phyloP scores from a whole-genome alignment of 2,329 filamentous ascomycete genomes.

The Epicoccum nigrum region DNA sequence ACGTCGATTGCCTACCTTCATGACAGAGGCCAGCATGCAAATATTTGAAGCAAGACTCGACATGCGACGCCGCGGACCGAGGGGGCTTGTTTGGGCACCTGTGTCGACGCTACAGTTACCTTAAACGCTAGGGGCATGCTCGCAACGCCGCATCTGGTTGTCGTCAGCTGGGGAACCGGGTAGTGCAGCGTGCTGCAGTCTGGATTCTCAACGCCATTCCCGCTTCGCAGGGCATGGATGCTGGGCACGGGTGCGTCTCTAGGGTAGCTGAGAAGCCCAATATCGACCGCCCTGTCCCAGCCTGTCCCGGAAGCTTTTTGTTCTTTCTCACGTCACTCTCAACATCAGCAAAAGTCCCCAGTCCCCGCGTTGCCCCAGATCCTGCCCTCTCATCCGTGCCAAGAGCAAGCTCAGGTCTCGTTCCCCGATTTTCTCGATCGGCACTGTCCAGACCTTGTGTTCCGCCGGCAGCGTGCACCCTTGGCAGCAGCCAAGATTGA shows the following conservation, averaged over 20 bases:
- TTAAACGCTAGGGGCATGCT: neutral
- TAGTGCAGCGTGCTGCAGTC: constrained; percentile 2
- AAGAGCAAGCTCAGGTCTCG: neutral
- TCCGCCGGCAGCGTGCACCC: constrained; percentile 21
- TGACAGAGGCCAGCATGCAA: constrained; percentile 7
- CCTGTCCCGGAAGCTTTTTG: neutral
- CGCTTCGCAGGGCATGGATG: constrained; percentile 10
- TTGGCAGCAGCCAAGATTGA: constrained; percentile 38
- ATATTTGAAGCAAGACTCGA: constrained; percentile 1
- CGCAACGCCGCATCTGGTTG: constrained; percentile 5
- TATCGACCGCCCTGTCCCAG: constrained; percentile 8
- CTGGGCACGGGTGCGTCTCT: constrained; percentile 14
- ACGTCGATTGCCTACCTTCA: neutral
- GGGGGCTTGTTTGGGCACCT: constrained; percentile 4
- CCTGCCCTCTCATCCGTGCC: neutral
- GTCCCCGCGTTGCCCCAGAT: neutral
- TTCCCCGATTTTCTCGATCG: constrained; percentile 1
- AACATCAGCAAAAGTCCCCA: neutral
- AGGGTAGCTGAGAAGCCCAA: constrained; percentile 9
- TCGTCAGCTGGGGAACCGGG: neutral
- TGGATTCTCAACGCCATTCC: constrained; percentile 12
- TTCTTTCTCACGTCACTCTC: constrained; percentile 1
- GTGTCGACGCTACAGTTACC: neutral
- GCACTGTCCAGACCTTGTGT: constrained; percentile 18
- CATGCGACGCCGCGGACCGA: neutral